Conservation (phyloP, 495 filamentous ascomycete genomes). For the Bacidia rubella region DNA sequence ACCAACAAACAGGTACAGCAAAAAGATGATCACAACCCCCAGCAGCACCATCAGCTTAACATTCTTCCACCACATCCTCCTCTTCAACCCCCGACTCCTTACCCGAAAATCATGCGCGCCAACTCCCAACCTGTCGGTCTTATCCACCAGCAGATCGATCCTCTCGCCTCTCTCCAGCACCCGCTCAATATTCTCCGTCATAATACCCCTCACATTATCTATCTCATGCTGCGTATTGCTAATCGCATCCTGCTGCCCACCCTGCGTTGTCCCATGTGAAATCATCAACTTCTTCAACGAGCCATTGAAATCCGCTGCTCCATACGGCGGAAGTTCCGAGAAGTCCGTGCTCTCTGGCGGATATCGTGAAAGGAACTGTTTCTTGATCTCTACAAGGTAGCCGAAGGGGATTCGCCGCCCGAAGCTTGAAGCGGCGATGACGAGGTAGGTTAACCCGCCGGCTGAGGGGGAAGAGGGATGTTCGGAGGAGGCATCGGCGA, state of each 20-base stretch:
- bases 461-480: constrained; percentile 16
- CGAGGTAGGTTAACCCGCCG: constrained; percentile 19
- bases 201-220: constrained; percentile 84
- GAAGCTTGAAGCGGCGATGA: constrained; percentile 57
- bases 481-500: constrained; percentile 67
- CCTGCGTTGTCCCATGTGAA: constrained; percentile 65
- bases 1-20: constrained; percentile 66
- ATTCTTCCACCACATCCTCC: constrained; percentile 99
- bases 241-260: constrained; percentile 69
- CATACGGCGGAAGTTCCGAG: constrained; percentile 68
- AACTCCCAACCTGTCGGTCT: constrained; percentile 82
- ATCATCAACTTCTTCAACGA: constrained; percentile 67
- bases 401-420: constrained; percentile 85
- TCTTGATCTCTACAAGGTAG: constrained; percentile 82
- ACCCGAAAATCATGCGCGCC: constrained; percentile 80
- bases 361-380: constrained; percentile 69
- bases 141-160: constrained; percentile 91
- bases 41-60: constrained; percentile 82
- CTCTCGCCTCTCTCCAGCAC: constrained; percentile 88
- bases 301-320: constrained; percentile 72
- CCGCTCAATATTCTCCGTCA: constrained; percentile 97
- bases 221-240: constrained; percentile 75
- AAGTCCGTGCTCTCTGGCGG: constrained; percentile 58
- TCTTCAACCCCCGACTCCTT: constrained; percentile 68
- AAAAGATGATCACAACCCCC: constrained; percentile 65